These are phyloP conservation scores for Rhodamnia rubescens DNA, from an alignment of 345 rosid species.

Conservation along the genomic window DNA sequence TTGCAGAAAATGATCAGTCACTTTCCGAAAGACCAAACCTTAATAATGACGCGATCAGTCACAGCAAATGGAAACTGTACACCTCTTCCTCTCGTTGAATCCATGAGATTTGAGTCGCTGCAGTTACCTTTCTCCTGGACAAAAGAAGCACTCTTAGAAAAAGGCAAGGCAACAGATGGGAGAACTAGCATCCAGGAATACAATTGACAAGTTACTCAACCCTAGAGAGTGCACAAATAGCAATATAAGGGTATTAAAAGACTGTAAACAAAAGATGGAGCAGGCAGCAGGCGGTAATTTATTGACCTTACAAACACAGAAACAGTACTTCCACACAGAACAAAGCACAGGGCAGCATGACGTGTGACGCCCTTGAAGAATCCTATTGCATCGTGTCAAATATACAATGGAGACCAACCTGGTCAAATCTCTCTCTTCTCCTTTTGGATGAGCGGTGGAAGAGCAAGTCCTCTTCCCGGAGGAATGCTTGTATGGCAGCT, in stretches of 20 bases:
- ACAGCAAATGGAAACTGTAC: slow-evolving; percentile 86
- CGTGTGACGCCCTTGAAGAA: not conserved
- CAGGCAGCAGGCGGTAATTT: not conserved
- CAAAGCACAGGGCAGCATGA: not conserved
- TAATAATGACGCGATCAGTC: slow-evolving; percentile 78
- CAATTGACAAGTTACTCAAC: not conserved
- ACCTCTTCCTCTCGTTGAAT: slow-evolving; percentile 53
- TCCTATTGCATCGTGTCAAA: not conserved
- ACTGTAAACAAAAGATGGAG: not conserved
- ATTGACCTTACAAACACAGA: not conserved
- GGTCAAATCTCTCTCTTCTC: slow-evolving; percentile 78
- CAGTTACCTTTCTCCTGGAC: slow-evolving; percentile 62
- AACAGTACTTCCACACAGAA: not conserved
- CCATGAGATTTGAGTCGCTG: slow-evolving; percentile 31
- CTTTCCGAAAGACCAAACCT: slow-evolving; percentile 29
- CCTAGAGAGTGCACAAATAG: not conserved
- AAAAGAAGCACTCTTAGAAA: not conserved
- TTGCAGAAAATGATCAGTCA: not conserved
- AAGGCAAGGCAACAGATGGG: not conserved
- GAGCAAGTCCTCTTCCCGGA: slow-evolving; percentile 57
- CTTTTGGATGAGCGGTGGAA: slow-evolving; percentile 55
- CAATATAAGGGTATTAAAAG: not conserved
- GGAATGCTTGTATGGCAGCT: slow-evolving; percentile 80
- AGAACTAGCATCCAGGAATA: not conserved
- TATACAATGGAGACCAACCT: slow-evolving; percentile 19